Evolutionary conservation across 805 yeast genomes (phyloP), one percentile per base, ranked within the genome.

Genomic region (Cyberlindnera japonica): DNA sequence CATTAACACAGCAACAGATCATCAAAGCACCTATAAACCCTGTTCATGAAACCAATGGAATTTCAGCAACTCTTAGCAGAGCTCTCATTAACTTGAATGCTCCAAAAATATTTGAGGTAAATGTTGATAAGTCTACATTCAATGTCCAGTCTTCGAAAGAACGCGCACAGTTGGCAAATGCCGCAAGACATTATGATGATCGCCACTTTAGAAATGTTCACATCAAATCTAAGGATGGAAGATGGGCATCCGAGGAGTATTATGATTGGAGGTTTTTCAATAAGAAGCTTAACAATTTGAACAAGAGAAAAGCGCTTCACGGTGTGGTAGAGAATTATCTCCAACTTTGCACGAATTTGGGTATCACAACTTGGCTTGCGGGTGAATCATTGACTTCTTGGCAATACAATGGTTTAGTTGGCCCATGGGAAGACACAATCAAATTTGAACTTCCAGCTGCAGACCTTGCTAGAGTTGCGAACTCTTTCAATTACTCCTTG

Each of bases 221-320:
- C 12, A 47, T 62, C 13, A 53, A 60, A 57, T 49, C 65, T 51
- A 53, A 69, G 67, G 42, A 64, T 41, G 58, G 54, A 1, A 44
- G 47, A 24, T 54, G 63, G 50, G 52, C 52, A 4, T 59, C 57
- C 11, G 63, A 58, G 26, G 59, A 69, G 61, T 65, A 59, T 39
- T 80, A 79, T 51, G 88, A 81, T 57, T 79, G 85, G 83, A 68
- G 86, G 44, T 81, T 79, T 50, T 81, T 79, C 68, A 71, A 69
- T 48, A 57, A 63, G 35, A 60, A 68, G 27, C 58, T 69, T n/a
- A 50, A 51, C 23, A 60, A 59, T 27, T 50, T 61, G 26, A 63
- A 61, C 31, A 68, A 68, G 44, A 60, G 64, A 47, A 72, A 68
- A 13, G 67, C 75, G 3, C 63, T 79, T 45, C 76, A 73, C 43